Conservation (phyloP, 2,329 filamentous ascomycete genomes). For the Alternaria alternata region DNA sequence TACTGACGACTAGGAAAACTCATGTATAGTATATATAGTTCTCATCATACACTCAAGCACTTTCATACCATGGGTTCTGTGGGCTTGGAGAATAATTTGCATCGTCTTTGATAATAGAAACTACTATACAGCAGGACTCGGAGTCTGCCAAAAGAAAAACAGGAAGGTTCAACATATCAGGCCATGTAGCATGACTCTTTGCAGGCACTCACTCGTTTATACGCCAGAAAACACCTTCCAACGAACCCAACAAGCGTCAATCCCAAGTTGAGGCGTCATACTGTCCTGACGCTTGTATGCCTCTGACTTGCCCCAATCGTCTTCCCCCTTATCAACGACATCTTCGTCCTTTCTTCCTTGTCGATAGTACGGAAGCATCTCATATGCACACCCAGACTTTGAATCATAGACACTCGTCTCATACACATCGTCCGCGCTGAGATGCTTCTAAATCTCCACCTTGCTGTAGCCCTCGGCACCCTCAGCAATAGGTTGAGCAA, state of each 20-base stretch:
- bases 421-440: background rate
- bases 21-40: slow-evolving; percentile 6
- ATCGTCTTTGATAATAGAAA: slow-evolving; percentile 1
- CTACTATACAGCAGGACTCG: slow-evolving; percentile 1
- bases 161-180: background rate
- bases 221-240: slow-evolving; percentile 4
- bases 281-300: slow-evolving; percentile 1
- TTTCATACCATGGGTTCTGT: background rate
- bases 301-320: background rate
- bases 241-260: background rate
- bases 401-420: background rate
- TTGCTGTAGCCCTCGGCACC: slow-evolving; percentile 45
- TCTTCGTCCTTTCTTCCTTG: background rate
- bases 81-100: background rate
- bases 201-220: background rate
- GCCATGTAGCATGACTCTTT: slow-evolving; percentile 1
- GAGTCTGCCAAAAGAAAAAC: background rate
- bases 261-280: background rate
- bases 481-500: slow-evolving; percentile 41
- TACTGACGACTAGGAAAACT: background rate
- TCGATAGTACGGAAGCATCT: background rate
- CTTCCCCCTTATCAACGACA: background rate
- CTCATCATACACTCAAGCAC: background rate
- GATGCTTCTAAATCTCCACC: slow-evolving; percentile 41
- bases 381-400: background rate